These are phyloP conservation scores for Lentinula novae-zelandiae DNA, from an alignment of 1,284 basidiomycete species.

Conservation along the genomic window DNA sequence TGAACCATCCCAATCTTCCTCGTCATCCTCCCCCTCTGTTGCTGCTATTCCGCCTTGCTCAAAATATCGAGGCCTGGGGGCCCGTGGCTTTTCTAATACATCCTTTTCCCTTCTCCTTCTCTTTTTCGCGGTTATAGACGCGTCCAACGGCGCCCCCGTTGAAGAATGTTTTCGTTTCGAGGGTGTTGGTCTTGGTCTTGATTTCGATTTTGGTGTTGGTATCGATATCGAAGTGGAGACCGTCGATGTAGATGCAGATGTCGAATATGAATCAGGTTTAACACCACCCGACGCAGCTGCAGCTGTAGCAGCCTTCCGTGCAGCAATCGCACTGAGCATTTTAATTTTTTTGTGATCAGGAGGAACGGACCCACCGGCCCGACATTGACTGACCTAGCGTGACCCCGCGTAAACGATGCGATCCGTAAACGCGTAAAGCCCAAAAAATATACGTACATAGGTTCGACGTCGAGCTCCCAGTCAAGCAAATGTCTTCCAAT, in stretches of 20 bases:
- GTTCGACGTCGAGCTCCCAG: too few species aligned
- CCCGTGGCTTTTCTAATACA: constrained; percentile 17
- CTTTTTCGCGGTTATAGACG: too few species aligned
- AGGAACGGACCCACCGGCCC: not conserved
- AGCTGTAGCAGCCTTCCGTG: constrained; percentile 52
- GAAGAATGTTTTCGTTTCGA: constrained; percentile 29
- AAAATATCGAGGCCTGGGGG: constrained; percentile 29
- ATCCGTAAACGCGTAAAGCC: too few species aligned
- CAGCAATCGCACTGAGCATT: constrained; percentile 62
- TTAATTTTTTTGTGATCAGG: not conserved
- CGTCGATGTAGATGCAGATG: not conserved
- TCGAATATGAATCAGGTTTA: constrained; percentile 18
- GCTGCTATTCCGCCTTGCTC: constrained; percentile 14
- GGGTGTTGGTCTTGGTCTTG: not conserved
- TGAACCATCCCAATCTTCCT: constrained; percentile 11
- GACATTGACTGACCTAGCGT: too few species aligned
- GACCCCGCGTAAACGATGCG: too few species aligned
- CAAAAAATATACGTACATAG: too few species aligned
- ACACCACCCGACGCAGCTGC: constrained; percentile 28
- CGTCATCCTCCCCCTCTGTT: constrained; percentile 23
- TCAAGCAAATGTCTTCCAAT: constrained; percentile 10
- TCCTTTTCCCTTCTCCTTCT: constrained; percentile 15
- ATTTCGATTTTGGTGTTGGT: constrained; percentile 2
- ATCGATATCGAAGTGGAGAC: not conserved
- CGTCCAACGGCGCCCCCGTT: not conserved